Evolutionary conservation across 1,284 basidiomycete genomes (phyloP), one percentile per base, ranked within the genome.

Genomic region (Sparassis latifolia): DNA sequence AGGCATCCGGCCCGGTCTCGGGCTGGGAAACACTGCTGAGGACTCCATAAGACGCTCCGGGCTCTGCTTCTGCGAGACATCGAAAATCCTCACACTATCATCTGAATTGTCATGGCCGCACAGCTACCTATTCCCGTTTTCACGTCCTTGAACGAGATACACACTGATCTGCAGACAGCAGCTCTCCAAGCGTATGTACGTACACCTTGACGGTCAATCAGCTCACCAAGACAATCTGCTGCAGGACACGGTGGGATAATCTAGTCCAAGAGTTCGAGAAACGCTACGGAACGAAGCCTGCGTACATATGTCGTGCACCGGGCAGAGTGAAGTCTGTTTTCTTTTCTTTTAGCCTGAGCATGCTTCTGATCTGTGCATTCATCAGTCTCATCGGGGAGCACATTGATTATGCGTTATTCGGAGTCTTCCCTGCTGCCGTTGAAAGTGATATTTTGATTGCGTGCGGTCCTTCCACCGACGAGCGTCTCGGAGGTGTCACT

Each of bases 401-500:
- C 65, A 89, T 94, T 63, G 92, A 94, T 69, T 94, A 94, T 63
- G 78, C 80, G 2, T 71, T 88, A 33, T 89, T 89, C 58, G 84
- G 84, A 2, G 90, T 91, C 10, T 76, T 94, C 33, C 92, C 92
- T 5, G 79, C 86, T 10, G 92, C 92, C 1, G 80, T 94, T 46
- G 91, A 93, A 58, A 80, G 82, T 50, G 92, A 93, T 67, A 86
- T 94, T 55, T 72, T 94, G 41, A 86, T 94, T 56, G 91, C 92
- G 0, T 85, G 86, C 62, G 80, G 76, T n/a, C 75, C 80, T n/a
- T 73, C 77, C 51, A 38, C 46, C 57, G 56, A 60, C 43, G 54
- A 52, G n/a, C 49, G 51, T 31, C 42, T 33, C 52, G 58, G 62
- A 58, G 28, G 71, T 67, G 83, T 87, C 9, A 63, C 78, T 40